Evolutionary conservation across 768 basidiomycete genomes (phyloP).

Genomic region (Neoboletus brunneissimus): DNA sequence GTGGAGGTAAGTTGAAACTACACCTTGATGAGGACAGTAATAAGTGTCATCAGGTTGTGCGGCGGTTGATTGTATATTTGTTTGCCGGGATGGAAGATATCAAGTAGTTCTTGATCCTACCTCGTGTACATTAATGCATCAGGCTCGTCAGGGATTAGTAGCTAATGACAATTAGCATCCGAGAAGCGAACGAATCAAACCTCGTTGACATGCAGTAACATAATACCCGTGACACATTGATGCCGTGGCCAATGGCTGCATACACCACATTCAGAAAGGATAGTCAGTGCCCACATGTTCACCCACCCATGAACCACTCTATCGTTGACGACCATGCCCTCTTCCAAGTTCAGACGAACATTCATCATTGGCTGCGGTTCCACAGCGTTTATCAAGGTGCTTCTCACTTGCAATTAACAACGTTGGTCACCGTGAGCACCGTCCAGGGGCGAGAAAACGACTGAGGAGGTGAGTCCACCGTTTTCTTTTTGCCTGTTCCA

Average conservation of each 20-base stretch:
- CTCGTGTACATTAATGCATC: too few relatives aligned
- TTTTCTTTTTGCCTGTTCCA: not conserved
- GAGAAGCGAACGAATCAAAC: too few relatives aligned
- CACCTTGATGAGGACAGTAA: not conserved
- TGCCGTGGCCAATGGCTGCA: too few relatives aligned
- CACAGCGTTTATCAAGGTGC: conserved; percentile 76
- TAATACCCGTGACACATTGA: too few relatives aligned
- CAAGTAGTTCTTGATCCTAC: not conserved
- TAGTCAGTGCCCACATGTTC: not conserved
- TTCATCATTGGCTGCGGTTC: conserved; percentile 74
- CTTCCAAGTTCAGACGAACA: conserved; percentile 27
- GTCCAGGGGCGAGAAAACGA: conserved; percentile 55
- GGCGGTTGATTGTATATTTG: conserved; percentile 58
- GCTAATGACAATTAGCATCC: too few relatives aligned
- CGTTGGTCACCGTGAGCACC: not conserved
- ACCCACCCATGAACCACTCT: not conserved
- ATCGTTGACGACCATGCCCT: not conserved
- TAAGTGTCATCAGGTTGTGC: conserved; percentile 38
- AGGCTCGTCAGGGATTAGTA: too few relatives aligned
- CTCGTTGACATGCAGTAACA: too few relatives aligned
- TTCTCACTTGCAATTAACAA: not conserved
- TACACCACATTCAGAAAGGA: not conserved
- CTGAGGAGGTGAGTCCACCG: conserved; percentile 53
- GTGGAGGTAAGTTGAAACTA: conserved; percentile 47
- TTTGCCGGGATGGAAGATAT: conserved; percentile 26